Evolutionary conservation across 495 filamentous ascomycete genomes (phyloP).

Genomic region (Annulohypoxylon stygium): DNA sequence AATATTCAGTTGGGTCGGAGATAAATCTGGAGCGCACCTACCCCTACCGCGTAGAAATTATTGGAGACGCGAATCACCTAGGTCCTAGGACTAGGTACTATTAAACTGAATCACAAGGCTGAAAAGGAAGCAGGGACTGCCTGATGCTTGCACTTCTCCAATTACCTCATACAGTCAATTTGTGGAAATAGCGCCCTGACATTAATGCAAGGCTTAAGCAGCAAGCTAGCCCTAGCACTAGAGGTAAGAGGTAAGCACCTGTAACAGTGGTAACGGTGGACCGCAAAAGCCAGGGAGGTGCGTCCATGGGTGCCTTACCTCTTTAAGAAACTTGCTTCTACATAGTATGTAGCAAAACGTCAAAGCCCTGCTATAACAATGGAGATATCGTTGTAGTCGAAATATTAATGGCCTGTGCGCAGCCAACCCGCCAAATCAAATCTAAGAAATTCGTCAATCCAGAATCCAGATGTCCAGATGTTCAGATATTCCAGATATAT

Average conservation of each 20-base stretch:
- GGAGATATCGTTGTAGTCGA: neutral
- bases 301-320: constrained; percentile 3
- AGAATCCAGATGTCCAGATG: constrained; percentile 8
- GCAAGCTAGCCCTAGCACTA: neutral
- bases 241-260: no score
- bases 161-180: neutral
- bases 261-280: neutral
- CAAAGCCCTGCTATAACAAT: constrained; percentile 3
- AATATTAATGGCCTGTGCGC: constrained; percentile 19
- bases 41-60: constrained; percentile 11
- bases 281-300: neutral
- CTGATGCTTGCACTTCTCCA: neutral
- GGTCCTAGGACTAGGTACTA: no score
- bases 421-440: neutral
- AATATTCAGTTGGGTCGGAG: neutral
- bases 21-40: neutral
- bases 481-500: neutral
- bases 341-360: neutral
- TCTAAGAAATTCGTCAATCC: constrained; percentile 17
- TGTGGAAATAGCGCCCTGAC: neutral
- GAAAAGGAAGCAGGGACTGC: constrained; percentile 13
- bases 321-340: neutral
- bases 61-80: constrained; percentile 29
- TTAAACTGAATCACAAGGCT: constrained; percentile 29
- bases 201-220: neutral